Evolutionary conservation across 2,329 filamentous ascomycete genomes (phyloP).

Genomic region (Teratosphaeria zuluensis): DNA sequence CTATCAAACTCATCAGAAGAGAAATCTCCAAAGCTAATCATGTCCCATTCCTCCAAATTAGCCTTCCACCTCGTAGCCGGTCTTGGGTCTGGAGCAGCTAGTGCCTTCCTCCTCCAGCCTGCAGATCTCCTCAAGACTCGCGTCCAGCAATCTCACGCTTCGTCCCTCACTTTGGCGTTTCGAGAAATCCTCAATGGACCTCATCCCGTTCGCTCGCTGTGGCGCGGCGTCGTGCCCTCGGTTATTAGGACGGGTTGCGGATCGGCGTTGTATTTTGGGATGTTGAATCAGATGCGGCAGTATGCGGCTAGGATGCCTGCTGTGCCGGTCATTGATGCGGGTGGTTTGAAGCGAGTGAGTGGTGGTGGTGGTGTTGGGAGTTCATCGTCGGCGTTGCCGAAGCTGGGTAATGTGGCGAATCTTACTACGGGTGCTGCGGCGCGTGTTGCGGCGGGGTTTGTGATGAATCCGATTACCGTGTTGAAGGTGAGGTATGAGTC

Average conservation of each 20-base stretch:
- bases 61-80: constrained; percentile 84
- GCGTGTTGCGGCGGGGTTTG: constrained; percentile 74
- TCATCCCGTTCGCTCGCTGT: constrained; percentile 63
- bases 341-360: neutral
- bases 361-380: neutral
- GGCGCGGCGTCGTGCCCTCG: constrained; percentile 86
- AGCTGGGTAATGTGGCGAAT: constrained; percentile 75
- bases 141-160: constrained; percentile 71
- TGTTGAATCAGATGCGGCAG: constrained; percentile 55
- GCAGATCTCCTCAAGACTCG: constrained; percentile 94
- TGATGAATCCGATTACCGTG: constrained; percentile 92
- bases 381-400: constrained; percentile 64
- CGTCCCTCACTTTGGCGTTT: constrained; percentile 56
- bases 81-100: constrained; percentile 75
- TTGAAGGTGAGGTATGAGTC: constrained; percentile 96
- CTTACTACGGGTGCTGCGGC: constrained; percentile 75
- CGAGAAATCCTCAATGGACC: constrained; percentile 58
- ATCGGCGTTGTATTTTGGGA: constrained; percentile 87
- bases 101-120: constrained; percentile 84
- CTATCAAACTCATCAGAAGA: neutral
- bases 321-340: constrained; percentile 7
- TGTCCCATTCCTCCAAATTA: constrained; percentile 22
- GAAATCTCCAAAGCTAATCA: neutral
- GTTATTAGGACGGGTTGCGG: constrained; percentile 90
- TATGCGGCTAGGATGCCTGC: constrained; percentile 24